Base-by-base conservation (phyloP, 23 red algal species). In the Gracilaria gracilis region DNA sequence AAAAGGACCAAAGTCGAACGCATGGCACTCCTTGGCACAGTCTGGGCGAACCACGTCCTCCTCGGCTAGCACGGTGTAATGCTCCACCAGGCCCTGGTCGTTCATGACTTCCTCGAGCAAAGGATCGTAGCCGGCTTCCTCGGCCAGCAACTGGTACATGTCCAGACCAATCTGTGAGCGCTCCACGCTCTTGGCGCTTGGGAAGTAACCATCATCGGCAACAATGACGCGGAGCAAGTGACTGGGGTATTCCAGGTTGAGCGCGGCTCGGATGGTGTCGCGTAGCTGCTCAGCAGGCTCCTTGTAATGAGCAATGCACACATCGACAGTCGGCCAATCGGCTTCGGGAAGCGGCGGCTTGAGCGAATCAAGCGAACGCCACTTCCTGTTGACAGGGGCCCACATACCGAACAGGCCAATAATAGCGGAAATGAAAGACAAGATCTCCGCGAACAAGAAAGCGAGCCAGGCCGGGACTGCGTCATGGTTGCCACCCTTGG, bases 361-460 rank as follows among this genome's bases (percentile, higher is more conserved):
- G 40, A 94, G 82, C 37, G 91, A 88, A 37, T 94, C 91, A 9
- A 94, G 91, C 14, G 82, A 87, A 24, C 91, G 82, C 91, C 91
- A 94, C 64, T 71, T 75, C 9, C 91, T 71, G 70, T 81, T 79
- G 73, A 94, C 82, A 19, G 91, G 91, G 53, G 67, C 84, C 91
- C 91, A 94, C 91, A 94, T 94, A 13, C 65, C 69, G 61, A 94
- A 94, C 21, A 94, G 91, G 33, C 91, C 83, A 66, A 94, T 94
- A 37, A 94, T 87, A 35, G 91, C 91, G 51, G 65, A 66, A 36
- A 78, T 36, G 37, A 87, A 78, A 35, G 81, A 86, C 50, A 94
- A 42, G 57, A 94, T 66, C 75, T 94, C 91, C 19, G 91, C 91
- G 24, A 87, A 31, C 38, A 94, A 39, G 47, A 78, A 94, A 44